Evolutionary conservation across 169 alveolate species (phyloP).

Genomic region (Plasmodium vinckei): DNA sequence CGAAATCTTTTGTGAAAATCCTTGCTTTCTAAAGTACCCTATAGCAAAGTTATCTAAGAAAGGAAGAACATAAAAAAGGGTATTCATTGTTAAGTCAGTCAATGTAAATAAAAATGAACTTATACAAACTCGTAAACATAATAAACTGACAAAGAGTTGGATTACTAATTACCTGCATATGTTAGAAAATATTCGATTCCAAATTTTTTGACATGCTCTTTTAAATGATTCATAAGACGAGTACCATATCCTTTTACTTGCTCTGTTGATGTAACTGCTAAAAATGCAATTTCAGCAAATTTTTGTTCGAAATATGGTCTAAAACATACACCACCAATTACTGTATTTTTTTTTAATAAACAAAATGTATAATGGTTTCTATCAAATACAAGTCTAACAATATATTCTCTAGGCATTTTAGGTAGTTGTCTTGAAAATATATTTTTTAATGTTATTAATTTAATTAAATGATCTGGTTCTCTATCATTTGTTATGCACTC

Average conservation of each 20-base stretch:
- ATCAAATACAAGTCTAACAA: conserved; percentile 97
- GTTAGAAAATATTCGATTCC: conserved; percentile 96
- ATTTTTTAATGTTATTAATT: conserved; percentile 94
- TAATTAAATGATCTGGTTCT: conserved; percentile 90
- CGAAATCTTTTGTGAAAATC: conserved; percentile 95
- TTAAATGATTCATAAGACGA: conserved; percentile 97
- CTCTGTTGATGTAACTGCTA: conserved; percentile 98
- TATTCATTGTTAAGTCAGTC: no score
- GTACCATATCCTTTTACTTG: conserved; percentile 99
- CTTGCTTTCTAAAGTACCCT: conserved; percentile 98
- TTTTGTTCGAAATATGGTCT: conserved; percentile 92
- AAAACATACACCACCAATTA: conserved; percentile 98
- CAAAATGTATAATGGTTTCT: conserved; percentile 97
- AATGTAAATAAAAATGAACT: no score
- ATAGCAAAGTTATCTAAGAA: conserved; percentile 96
- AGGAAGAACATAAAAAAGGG: neutral
- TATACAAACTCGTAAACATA: no score
- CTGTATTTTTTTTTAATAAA: conserved; percentile 91
- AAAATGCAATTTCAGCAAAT: conserved; percentile 98
- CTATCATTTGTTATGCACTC: conserved; percentile 94
- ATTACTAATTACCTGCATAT: conserved; percentile 85
- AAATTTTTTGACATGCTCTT: conserved; percentile 94
- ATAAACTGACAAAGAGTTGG: no score
- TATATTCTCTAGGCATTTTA: conserved; percentile 99
- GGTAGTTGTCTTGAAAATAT: conserved; percentile 97